Conservation (phyloP, 495 filamentous ascomycete genomes). For the Elasticomyces elasticus region DNA sequence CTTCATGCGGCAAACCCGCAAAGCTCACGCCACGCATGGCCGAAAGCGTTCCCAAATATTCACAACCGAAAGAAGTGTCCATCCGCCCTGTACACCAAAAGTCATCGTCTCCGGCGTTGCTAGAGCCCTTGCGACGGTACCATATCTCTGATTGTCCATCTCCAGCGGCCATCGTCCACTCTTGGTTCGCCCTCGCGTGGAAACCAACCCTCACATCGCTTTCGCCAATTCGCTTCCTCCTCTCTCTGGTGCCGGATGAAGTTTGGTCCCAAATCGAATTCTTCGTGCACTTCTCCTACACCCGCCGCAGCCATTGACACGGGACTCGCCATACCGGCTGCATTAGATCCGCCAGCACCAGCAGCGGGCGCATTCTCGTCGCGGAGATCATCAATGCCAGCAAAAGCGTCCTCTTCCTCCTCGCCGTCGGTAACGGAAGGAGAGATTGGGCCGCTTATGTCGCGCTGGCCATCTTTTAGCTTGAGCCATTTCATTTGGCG, state of each 20-base stretch:
- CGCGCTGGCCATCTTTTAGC: slow-evolving; percentile 21
- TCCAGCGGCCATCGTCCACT: slow-evolving; percentile 39
- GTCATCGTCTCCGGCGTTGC: not conserved
- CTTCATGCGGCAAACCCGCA: not conserved
- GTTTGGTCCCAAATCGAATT: slow-evolving; percentile 94
- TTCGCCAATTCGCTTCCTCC: slow-evolving; percentile 84
- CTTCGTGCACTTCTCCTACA: slow-evolving; percentile 45
- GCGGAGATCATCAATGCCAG: slow-evolving; percentile 57
- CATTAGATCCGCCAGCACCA: slow-evolving; percentile 1
- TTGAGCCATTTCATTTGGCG: slow-evolving; percentile 93
- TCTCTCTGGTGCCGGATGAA: slow-evolving; percentile 81
- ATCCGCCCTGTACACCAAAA: not conserved
- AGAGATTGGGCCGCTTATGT: slow-evolving; percentile 16
- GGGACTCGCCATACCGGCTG: slow-evolving; percentile 31
- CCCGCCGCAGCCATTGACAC: slow-evolving; percentile 14
- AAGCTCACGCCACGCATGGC: not conserved
- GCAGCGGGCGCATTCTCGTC: slow-evolving; percentile 46
- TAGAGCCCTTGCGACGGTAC: not conserved
- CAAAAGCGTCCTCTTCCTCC: slow-evolving; percentile 68
- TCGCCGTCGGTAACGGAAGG: slow-evolving; percentile 33
- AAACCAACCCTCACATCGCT: slow-evolving; percentile 73
- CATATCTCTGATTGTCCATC: slow-evolving; percentile 37
- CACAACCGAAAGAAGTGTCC: not conserved
- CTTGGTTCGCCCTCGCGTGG: slow-evolving; percentile 34
- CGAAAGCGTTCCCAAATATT: not conserved